These are phyloP conservation scores for Primulina huaijiensis DNA, from an alignment of 257 asterid genomes.

Conservation along the genomic window DNA sequence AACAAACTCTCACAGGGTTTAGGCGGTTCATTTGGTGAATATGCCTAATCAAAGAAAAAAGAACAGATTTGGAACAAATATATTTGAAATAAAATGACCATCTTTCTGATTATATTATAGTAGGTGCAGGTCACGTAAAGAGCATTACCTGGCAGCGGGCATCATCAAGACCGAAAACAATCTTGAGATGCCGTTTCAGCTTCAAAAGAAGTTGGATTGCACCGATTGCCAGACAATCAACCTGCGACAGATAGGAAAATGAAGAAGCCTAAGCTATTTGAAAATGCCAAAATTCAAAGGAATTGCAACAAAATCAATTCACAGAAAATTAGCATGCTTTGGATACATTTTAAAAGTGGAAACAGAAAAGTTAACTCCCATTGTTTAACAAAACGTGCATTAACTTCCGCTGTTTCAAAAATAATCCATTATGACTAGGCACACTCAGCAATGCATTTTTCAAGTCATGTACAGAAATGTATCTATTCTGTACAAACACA, in stretches of 20 bases:
- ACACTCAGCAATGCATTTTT: not conserved
- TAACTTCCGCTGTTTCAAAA: not conserved
- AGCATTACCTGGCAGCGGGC: constrained; percentile 79
- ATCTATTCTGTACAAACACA: not conserved
- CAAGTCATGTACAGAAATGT: not conserved
- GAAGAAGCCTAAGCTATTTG: constrained; percentile 18
- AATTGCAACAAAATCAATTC: not conserved
- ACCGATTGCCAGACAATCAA: constrained; percentile 76
- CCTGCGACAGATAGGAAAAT: constrained; percentile 47
- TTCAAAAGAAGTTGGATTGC: constrained; percentile 86
- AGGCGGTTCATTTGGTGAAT: constrained; percentile 73
- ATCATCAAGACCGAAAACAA: constrained; percentile 79
- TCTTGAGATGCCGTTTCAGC: constrained; percentile 92
- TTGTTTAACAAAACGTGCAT: no score
- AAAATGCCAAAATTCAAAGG: constrained; percentile 7
- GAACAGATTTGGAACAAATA: constrained; percentile 12
- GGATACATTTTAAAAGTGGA: not conserved
- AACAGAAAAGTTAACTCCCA: not conserved
- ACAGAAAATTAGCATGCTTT: not conserved
- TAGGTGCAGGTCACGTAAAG: not conserved
- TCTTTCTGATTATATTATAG: not conserved
- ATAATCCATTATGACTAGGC: no score
- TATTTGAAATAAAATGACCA: constrained; percentile 18
- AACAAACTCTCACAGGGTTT: constrained; percentile 72
- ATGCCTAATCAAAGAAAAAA: constrained; percentile 47